phyloP scores from a whole-genome alignment of 768 basidiomycete species.

The Ramaria sp. region DNA sequence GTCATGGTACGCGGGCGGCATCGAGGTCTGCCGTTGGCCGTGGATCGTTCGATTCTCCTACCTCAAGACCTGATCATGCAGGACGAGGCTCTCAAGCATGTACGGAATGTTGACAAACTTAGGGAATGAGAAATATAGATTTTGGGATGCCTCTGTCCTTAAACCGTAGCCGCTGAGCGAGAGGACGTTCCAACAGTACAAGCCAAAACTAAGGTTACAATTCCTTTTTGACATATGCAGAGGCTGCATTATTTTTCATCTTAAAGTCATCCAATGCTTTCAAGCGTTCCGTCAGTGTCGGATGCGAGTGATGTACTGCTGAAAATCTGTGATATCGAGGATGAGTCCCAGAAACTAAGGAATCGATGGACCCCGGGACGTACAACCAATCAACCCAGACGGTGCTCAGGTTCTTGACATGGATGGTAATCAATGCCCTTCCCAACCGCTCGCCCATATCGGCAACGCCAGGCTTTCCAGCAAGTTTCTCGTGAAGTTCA shows the following conservation, averaged over 20 bases:
- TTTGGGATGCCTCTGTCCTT: no score
- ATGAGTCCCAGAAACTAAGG: constrained; percentile 1
- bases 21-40: constrained; percentile 78
- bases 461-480: constrained; percentile 39
- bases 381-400: constrained; percentile 93
- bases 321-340: constrained; percentile 54
- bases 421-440: constrained; percentile 72
- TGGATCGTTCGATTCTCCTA: constrained; percentile 78
- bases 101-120: no score
- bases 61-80: constrained; percentile 42
- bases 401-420: constrained; percentile 86
- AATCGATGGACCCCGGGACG: constrained; percentile 19
- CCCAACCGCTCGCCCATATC: constrained; percentile 84
- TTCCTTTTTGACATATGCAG: constrained; percentile 24
- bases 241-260: constrained; percentile 4
- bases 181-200: no score
- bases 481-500: constrained; percentile 46
- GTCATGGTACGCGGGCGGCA: constrained; percentile 96
- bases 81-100: neutral
- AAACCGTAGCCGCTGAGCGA: no score
- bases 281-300: constrained; percentile 84
- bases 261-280: constrained; percentile 68
- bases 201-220: constrained; percentile 8
- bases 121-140: no score
- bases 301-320: constrained; percentile 93